These are phyloP conservation scores for Crassisporium funariophilum DNA, from an alignment of 768 basidiomycete species.

Conservation along the genomic window DNA sequence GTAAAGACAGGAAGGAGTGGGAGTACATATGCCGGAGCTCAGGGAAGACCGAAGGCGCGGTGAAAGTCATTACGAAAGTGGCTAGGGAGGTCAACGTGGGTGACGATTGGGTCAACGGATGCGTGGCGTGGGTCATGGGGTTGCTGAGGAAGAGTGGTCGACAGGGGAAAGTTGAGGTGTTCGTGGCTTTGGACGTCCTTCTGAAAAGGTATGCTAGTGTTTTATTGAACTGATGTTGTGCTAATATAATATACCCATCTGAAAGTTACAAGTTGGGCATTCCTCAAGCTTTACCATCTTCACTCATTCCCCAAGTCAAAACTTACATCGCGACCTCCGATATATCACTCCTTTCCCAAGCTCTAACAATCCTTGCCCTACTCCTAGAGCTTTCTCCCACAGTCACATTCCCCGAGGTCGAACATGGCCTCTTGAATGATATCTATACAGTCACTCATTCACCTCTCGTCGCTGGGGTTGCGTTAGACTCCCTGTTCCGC, in stretches of 20 bases:
- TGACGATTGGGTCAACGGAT: constrained; percentile 81
- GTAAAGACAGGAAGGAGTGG: constrained; percentile 76
- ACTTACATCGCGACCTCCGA: constrained; percentile 75
- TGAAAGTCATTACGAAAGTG: constrained; percentile 84
- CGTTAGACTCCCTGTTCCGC: constrained; percentile 77
- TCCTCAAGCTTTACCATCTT: constrained; percentile 60
- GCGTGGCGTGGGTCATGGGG: constrained; percentile 74
- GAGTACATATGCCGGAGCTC: constrained; percentile 71
- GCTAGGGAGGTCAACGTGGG: constrained; percentile 70
- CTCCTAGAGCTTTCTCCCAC: constrained; percentile 69
- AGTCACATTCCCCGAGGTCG: constrained; percentile 74
- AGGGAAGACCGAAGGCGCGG: constrained; percentile 73
- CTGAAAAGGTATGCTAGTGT: constrained; percentile 55
- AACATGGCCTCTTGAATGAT: constrained; percentile 64
- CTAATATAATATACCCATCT: not conserved
- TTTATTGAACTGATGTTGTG: not conserved
- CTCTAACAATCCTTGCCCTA: constrained; percentile 64
- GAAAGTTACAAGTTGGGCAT: constrained; percentile 41
- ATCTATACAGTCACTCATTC: constrained; percentile 78
- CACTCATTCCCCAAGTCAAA: constrained; percentile 74
- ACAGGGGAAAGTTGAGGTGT: constrained; percentile 76
- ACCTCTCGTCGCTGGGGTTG: constrained; percentile 71
- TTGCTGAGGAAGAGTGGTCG: constrained; percentile 80
- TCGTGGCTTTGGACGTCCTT: constrained; percentile 73
- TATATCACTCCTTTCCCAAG: constrained; percentile 76